These are phyloP conservation scores for Durusdinium trenchii DNA, from an alignment of 73 alveolate species.

Conservation along the genomic window DNA sequence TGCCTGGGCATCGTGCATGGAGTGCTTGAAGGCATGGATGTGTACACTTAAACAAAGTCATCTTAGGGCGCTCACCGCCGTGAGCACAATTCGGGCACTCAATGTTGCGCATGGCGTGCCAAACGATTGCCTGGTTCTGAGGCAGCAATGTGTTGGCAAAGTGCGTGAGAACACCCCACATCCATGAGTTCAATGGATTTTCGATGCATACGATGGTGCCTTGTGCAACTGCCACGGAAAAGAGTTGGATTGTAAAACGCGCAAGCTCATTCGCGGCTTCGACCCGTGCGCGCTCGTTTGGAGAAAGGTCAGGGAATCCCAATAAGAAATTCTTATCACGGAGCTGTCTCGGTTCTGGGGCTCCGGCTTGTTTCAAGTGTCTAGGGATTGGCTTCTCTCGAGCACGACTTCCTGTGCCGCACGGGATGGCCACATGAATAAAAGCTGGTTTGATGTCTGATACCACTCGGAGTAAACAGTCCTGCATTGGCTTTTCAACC, in stretches of 20 bases:
- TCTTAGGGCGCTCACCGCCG: not conserved
- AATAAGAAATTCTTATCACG: not conserved
- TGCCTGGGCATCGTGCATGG: not conserved
- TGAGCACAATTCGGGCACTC: not conserved
- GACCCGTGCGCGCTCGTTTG: not conserved
- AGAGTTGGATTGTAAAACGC: not conserved
- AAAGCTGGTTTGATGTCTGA: not conserved
- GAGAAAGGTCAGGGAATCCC: not conserved
- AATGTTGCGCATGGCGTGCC: not conserved
- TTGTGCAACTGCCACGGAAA: not conserved
- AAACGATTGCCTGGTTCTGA: not conserved
- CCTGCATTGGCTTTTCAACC: not conserved
- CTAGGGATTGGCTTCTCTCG: not conserved
- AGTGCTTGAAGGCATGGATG: not conserved
- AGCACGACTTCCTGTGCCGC: too few species aligned
- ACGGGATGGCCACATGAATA: too few species aligned
- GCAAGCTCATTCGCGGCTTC: not conserved
- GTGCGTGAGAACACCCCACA: slow-evolving; percentile 16
- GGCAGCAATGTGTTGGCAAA: not conserved
- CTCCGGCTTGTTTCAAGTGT: not conserved
- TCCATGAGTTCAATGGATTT: not conserved
- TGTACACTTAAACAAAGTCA: not conserved
- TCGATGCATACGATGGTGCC: not conserved
- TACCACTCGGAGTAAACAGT: not conserved
- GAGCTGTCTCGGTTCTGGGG: not conserved